Evolutionary conservation across 192 early-diverging fungal species (phyloP).

Genomic region (Umbelopsis ramanniana): DNA sequence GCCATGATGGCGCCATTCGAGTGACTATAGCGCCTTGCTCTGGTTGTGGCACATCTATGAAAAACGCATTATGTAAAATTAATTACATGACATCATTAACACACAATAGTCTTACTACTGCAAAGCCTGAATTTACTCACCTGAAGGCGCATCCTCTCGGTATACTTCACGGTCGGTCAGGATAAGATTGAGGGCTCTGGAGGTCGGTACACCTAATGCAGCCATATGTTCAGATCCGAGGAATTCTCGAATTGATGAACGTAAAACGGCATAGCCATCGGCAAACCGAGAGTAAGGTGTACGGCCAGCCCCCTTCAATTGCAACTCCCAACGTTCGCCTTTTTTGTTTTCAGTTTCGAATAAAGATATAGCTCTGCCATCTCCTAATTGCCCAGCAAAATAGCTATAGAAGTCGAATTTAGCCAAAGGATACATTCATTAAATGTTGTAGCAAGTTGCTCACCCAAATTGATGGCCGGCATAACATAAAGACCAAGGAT

Average conservation of each 20-base stretch:
- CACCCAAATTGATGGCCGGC: slow-evolving; percentile 76
- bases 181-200: slow-evolving; percentile 76
- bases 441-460: neutral
- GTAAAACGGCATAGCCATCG: slow-evolving; percentile 87
- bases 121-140: neutral
- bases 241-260: slow-evolving; percentile 88
- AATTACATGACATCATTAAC: neutral
- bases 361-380: slow-evolving; percentile 84
- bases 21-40: slow-evolving; percentile 81
- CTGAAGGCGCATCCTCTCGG: slow-evolving; percentile 59
- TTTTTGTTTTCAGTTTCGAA: slow-evolving; percentile 49
- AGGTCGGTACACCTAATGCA: slow-evolving; percentile 74
- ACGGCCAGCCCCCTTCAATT: slow-evolving; percentile 85
- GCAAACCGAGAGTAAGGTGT: slow-evolving; percentile 89
- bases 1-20: slow-evolving; percentile 77
- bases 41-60: slow-evolving; percentile 24
- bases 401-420: slow-evolving; percentile 23
- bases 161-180: slow-evolving; percentile 63
- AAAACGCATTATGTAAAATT: too few species aligned
- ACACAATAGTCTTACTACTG: neutral
- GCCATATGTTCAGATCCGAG: slow-evolving; percentile 76
- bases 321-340: slow-evolving; percentile 69
- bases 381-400: slow-evolving; percentile 81
- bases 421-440: neutral
- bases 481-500: slow-evolving; percentile 72